A percentile compares a stretch with the other conserved stretches of the same genome.
Evolutionary conservation across 352 stramenopile genomes (phyloP).

Genomic region (Globisporangium spiculum): DNA sequence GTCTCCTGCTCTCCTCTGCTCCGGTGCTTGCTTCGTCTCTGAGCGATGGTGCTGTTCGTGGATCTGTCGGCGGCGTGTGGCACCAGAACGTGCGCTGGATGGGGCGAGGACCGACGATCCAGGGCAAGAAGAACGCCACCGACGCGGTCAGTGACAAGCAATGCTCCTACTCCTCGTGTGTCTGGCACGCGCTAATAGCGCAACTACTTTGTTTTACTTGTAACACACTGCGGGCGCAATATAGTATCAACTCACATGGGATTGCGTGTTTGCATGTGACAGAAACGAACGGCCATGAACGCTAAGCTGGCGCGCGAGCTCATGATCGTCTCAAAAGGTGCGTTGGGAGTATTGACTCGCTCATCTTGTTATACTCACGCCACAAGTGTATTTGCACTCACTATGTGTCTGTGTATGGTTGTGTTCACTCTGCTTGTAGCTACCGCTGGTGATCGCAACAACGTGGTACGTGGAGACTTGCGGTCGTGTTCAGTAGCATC

Average conservation of each 20-base stretch:
- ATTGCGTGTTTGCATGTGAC: not conserved
- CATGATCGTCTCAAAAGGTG: constrained; percentile 73
- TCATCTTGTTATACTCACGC: too few relatives aligned
- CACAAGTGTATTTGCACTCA: too few relatives aligned
- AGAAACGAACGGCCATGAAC: constrained; percentile 81
- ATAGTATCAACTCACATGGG: not conserved
- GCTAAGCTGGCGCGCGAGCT: constrained; percentile 73
- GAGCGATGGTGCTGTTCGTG: not conserved
- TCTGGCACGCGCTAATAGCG: not conserved
- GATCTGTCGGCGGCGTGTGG: constrained; percentile 21
- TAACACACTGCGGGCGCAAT: too few relatives aligned
- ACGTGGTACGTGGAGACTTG: constrained; percentile 45
- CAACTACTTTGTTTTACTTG: not conserved
- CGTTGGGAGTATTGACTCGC: not conserved
- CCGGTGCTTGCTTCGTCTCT: not conserved
- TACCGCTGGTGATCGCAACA: constrained; percentile 59
- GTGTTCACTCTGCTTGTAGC: constrained; percentile 19
- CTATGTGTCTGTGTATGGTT: not conserved
- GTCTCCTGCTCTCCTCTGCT: not conserved
- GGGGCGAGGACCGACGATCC: constrained; percentile 78
- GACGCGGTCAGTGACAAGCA: constrained; percentile 42
- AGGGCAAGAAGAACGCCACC: constrained; percentile 77
- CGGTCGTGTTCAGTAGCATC: too few relatives aligned
- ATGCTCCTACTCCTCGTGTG: not conserved
- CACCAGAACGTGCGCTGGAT: constrained; percentile 59